A percentile compares a stretch with the other conserved stretches of the same genome.
These are phyloP conservation scores for Gigaspora rosea DNA, from an alignment of 192 early-diverging fungal genomes.

Conservation along the genomic window DNA sequence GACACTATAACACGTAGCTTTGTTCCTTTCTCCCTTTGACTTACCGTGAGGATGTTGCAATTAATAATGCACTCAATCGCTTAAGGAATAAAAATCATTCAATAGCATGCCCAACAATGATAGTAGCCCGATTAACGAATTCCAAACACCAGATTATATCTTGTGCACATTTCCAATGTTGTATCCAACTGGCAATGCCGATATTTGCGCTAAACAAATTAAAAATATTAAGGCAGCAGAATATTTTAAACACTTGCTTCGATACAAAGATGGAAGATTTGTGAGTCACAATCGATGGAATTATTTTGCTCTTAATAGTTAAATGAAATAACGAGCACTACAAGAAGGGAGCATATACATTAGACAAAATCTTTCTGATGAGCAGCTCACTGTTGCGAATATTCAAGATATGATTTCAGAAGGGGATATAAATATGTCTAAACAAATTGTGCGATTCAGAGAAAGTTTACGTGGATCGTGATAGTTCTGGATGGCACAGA, in stretches of 20 bases:
- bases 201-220: background rate
- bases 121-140: constrained; percentile 1
- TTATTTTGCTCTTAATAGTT: background rate
- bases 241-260: constrained; percentile 6
- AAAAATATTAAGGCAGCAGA: constrained; percentile 3
- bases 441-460: background rate
- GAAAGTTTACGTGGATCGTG: background rate
- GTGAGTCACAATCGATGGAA: background rate
- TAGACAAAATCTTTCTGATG: background rate
- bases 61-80: background rate
- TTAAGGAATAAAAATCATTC: background rate
- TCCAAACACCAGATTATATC: constrained; percentile 6
- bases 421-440: background rate
- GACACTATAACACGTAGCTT: background rate
- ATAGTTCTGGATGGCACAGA: background rate
- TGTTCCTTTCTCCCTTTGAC: background rate
- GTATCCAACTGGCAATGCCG: background rate
- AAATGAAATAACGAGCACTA: background rate
- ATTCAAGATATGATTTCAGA: background rate
- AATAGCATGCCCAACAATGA: background rate
- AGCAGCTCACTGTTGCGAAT: background rate
- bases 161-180: background rate
- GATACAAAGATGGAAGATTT: background rate
- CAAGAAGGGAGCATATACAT: constrained; percentile 3
- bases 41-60: background rate